phyloP scores from a whole-genome alignment of 352 stramenopile genomes.

The Phytophthora cryptogea region DNA sequence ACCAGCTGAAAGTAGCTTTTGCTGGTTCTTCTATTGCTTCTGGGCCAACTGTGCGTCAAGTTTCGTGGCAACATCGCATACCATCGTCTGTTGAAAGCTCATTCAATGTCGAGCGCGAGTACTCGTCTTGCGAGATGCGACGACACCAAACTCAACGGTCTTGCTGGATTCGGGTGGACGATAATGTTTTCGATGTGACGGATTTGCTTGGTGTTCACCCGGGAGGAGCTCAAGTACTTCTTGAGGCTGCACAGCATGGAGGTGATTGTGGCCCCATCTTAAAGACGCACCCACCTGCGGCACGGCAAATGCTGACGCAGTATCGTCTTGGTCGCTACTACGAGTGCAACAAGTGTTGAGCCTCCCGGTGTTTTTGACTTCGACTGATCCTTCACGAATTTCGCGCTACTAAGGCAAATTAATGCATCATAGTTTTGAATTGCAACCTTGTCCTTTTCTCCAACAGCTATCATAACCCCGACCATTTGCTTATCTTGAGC shows the following conservation, averaged over 20 bases:
- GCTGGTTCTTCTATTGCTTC: slow-evolving; percentile 28
- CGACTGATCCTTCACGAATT: background rate
- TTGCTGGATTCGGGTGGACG: slow-evolving; percentile 91
- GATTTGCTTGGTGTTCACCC: slow-evolving; percentile 88
- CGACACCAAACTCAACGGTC: slow-evolving; percentile 81
- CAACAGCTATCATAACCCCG: too few relatives aligned
- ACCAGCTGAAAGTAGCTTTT: slow-evolving; percentile 63
- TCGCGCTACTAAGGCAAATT: background rate
- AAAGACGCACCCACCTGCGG: slow-evolving; percentile 52
- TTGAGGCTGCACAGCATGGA: slow-evolving; percentile 54
- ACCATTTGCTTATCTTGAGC: slow-evolving; percentile 49
- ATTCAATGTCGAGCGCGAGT: slow-evolving; percentile 56
- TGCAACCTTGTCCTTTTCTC: background rate
- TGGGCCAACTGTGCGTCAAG: slow-evolving; percentile 25
- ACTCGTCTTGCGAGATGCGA: slow-evolving; percentile 89
- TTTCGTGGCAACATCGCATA: slow-evolving; percentile 31
- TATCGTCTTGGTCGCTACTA: slow-evolving; percentile 74
- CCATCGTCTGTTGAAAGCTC: slow-evolving; percentile 34
- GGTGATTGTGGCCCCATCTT: slow-evolving; percentile 62
- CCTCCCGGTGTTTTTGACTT: slow-evolving; percentile 2
- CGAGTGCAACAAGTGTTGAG: slow-evolving; percentile 50
- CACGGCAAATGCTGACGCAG: slow-evolving; percentile 49
- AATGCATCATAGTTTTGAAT: slow-evolving; percentile 5
- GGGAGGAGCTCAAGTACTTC: slow-evolving; percentile 72
- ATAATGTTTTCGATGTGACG: slow-evolving; percentile 92